These are phyloP conservation scores for Cyathus striatus DNA, from an alignment of 768 basidiomycete genomes.

Conservation along the genomic window DNA sequence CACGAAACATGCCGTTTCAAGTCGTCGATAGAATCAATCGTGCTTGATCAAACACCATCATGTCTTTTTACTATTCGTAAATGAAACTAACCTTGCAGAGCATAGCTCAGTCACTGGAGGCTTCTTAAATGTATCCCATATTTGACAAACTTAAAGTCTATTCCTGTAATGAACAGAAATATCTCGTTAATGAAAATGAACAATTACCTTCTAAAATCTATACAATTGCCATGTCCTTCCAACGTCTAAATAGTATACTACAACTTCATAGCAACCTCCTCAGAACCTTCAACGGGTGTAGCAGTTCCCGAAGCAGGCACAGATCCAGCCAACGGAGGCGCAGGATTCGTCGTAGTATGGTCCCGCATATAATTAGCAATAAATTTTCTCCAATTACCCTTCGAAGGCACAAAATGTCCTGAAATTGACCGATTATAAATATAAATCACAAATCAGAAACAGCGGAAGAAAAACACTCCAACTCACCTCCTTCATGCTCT, in stretches of 20 bases:
- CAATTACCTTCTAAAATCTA: too few relatives aligned
- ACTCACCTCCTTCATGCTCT: constrained; percentile 74
- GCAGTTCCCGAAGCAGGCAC: constrained; percentile 40
- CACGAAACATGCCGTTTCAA: not conserved
- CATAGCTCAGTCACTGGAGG: too few relatives aligned
- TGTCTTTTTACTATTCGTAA: not conserved
- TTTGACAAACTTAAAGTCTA: too few relatives aligned
- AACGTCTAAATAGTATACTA: too few relatives aligned
- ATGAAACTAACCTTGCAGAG: not conserved
- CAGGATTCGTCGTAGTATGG: constrained; percentile 40
- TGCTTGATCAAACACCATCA: too few relatives aligned
- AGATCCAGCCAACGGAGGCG: constrained; percentile 32
- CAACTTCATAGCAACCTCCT: not conserved
- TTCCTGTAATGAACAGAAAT: too few relatives aligned
- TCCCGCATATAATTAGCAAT: constrained; percentile 59
- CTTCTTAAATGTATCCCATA: too few relatives aligned
- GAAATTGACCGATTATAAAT: constrained; percentile 1
- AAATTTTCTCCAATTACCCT: constrained; percentile 72
- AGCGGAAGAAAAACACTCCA: not conserved
- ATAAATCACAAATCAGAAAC: not conserved
- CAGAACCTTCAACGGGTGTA: constrained; percentile 29
- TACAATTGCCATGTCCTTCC: too few relatives aligned
- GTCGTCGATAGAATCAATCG: not conserved
- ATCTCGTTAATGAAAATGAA: too few relatives aligned
- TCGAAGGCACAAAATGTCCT: constrained; percentile 86